These are phyloP conservation scores for Scheffersomyces amazonensis DNA, from an alignment of 805 yeast genomes.

Conservation along the genomic window DNA sequence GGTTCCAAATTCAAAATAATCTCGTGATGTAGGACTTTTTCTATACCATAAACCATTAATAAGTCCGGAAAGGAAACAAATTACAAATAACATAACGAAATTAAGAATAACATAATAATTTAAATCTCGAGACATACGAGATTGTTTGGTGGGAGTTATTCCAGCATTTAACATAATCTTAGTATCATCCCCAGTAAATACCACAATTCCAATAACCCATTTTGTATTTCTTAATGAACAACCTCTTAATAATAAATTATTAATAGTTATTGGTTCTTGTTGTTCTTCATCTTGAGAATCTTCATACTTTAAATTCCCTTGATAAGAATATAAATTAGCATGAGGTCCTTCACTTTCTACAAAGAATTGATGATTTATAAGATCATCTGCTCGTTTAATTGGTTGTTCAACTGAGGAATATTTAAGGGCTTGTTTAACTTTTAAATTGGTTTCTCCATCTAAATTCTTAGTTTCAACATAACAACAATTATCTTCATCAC, in stretches of 20 bases:
- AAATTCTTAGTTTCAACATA: slow-evolving; percentile 52
- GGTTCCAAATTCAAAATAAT: slow-evolving; percentile 67
- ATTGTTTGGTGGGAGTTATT: slow-evolving; percentile 71
- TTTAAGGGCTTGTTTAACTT: slow-evolving; percentile 71
- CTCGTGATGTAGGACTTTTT: slow-evolving; percentile 47
- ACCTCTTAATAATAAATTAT: slow-evolving; percentile 71
- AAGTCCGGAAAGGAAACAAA: slow-evolving; percentile 69
- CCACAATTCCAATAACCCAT: slow-evolving; percentile 78
- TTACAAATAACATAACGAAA: slow-evolving; percentile 57
- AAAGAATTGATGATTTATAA: slow-evolving; percentile 49
- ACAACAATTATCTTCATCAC: slow-evolving; percentile 68
- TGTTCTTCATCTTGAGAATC: slow-evolving; percentile 6
- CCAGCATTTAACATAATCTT: slow-evolving; percentile 83
- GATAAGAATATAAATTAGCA: slow-evolving; percentile 71
- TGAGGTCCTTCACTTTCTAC: slow-evolving; percentile 86
- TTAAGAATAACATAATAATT: slow-evolving; percentile 69
- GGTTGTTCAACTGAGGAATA: slow-evolving; percentile 51
- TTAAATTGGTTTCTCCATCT: slow-evolving; percentile 59
- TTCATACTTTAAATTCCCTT: slow-evolving; percentile 53
- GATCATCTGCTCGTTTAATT: slow-evolving; percentile 34
- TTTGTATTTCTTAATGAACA: slow-evolving; percentile 76
- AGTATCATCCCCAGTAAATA: slow-evolving; percentile 76
- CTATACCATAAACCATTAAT: slow-evolving; percentile 68
- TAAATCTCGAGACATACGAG: slow-evolving; percentile 70
- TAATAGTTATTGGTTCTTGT: slow-evolving; percentile 67